These are phyloP conservation scores for Vigna reflexopilosa DNA, from an alignment of 306 rosid genomes.

Conservation along the genomic window DNA sequence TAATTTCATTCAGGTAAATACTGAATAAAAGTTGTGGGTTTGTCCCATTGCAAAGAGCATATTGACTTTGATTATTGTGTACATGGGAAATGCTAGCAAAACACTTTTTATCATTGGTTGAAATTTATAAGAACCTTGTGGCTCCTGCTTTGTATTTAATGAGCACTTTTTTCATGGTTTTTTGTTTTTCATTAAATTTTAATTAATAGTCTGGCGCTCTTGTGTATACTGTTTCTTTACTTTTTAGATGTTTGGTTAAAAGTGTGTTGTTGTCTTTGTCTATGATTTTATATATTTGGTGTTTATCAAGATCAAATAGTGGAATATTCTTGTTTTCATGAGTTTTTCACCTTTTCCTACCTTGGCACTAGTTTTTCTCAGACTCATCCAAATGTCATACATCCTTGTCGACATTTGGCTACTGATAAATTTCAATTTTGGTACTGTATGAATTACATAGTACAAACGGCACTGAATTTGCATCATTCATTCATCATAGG, in stretches of 20 bases:
- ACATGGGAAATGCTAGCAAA: background rate
- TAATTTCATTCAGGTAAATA: conserved; percentile 78
- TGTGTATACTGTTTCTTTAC: conserved; percentile 28
- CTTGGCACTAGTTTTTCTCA: conserved; percentile 14
- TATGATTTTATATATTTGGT: conserved; percentile 27
- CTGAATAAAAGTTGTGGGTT: conserved; percentile 18
- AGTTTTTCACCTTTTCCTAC: conserved; percentile 19
- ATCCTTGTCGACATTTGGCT: conserved; percentile 7
- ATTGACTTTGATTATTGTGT: conserved; percentile 30
- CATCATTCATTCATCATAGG: background rate
- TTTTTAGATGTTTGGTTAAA: conserved; percentile 8
- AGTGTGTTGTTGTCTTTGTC: background rate
- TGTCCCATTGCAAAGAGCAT: conserved; percentile 1
- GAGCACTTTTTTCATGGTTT: background rate
- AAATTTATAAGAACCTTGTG: background rate
- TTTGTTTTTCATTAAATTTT: background rate
- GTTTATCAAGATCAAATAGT: conserved; percentile 32
- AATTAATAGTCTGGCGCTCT: background rate
- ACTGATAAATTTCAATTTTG: background rate
- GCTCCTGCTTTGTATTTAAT: background rate
- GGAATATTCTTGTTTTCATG: background rate
- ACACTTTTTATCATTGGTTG: background rate
- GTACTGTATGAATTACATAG: background rate
- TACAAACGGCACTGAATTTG: conserved; percentile 16
- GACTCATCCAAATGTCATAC: conserved; percentile 4